Base-by-base conservation (phyloP, 805 yeast genomes). In the Candida maltosa region DNA sequence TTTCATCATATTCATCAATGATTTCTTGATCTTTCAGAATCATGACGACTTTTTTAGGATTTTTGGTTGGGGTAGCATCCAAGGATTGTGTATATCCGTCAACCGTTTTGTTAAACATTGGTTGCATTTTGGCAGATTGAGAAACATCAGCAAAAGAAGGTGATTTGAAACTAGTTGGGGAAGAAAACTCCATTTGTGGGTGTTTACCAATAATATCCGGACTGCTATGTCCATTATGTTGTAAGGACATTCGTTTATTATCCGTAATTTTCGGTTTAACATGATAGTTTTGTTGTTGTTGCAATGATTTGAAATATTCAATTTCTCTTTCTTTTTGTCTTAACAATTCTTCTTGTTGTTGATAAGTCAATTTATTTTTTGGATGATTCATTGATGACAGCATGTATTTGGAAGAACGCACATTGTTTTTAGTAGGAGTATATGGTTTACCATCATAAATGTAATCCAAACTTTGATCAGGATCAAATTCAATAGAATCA, bases 271-370 rank as follows among this genome's bases (percentile, higher is more conserved):
- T 28, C 24, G 32, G 12, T 40, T 35, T 33, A 30, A 44, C 36
- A 25, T 58, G 56, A 44, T 54, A 56, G 25, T 48, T 48, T 26
- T 57, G 62, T 30, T 58, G 62, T 34, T 54, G 58, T 35, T 60
- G 62, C 32, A 61, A 44, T 28, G 42, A 35, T 33, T 49, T 54
- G 41, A 58, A 57, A 27, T 51, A 42, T 35, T 58, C 64, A 16
- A 56, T 54, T 39, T 61, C 67, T 19, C 45, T 41, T 37, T 58
- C 62, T 32, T 53, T 47, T 9, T 50, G 53, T 26, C 14, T 32
- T 17, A 39, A 16, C 10, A 41, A 17, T 8, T 50, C 58, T 12
- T 52, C 53, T 11, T 45, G 49, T 25, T 41, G 46, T 24, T 46
- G 42, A 24, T 39, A 34, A 12, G 39, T 31, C 21, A 40, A 40